Percentiles rank a stretch among this genome's conserved stretches.
Evolutionary conservation across 192 early-diverging fungal species (phyloP).

Genomic region (Powellomyces hirtus): DNA sequence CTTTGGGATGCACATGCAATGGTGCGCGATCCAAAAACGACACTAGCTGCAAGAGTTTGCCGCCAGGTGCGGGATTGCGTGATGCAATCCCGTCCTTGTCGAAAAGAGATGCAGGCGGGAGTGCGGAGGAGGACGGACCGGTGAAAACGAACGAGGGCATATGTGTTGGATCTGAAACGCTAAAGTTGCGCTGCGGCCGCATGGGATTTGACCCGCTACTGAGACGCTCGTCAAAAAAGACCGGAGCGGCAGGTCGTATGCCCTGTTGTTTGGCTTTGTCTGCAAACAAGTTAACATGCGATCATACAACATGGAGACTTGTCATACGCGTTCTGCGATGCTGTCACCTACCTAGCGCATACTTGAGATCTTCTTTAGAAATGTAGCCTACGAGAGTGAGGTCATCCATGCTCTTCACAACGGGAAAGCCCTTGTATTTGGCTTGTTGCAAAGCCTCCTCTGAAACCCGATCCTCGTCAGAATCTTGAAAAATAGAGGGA

Average conservation of each 20-base stretch:
- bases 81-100: too few species aligned
- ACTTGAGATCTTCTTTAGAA: constrained; percentile 68
- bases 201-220: too few species aligned
- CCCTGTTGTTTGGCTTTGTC: neutral
- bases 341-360: constrained; percentile 44
- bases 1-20: constrained; percentile 40
- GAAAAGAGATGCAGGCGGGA: too few species aligned
- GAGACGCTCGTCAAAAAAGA: constrained; percentile 8
- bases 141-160: too few species aligned
- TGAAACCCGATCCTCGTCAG: constrained; percentile 24
- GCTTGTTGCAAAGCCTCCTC: constrained; percentile 45
- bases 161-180: too few species aligned
- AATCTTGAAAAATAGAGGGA: constrained; percentile 50
- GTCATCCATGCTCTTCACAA: constrained; percentile 57
- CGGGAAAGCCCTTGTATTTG: constrained; percentile 71
- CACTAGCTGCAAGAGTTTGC: constrained; percentile 18
- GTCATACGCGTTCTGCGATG: neutral
- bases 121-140: too few species aligned
- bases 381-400: constrained; percentile 72
- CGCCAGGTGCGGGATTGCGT: neutral
- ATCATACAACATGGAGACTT: too few species aligned
- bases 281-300: neutral
- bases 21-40: constrained; percentile 39
- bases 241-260: neutral
- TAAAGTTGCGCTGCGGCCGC: too few species aligned